Evolutionary conservation across 257 asterid genomes (phyloP).

Genomic region (Solanum tacnaense): DNA sequence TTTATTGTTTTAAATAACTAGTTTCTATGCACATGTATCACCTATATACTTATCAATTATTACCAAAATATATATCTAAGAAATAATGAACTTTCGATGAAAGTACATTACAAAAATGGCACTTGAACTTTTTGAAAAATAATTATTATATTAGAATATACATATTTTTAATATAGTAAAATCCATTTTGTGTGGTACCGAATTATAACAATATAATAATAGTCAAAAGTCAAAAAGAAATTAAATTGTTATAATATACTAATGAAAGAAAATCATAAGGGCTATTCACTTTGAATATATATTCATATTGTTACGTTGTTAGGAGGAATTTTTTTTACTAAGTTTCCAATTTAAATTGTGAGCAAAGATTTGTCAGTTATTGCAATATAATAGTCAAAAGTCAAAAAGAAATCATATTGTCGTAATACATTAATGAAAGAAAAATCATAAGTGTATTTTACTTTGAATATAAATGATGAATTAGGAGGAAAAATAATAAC

Average conservation of each 20-base stretch:
- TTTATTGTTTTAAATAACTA: neutral
- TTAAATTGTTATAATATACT: too few relatives aligned
- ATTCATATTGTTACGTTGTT: too few relatives aligned
- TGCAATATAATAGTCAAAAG: too few relatives aligned
- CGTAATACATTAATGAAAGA: neutral
- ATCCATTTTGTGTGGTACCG: neutral
- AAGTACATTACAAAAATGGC: neutral
- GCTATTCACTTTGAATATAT: neutral
- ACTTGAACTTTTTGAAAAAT: neutral
- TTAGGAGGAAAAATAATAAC: neutral
- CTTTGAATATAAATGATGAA: neutral
- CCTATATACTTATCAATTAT: too few relatives aligned
- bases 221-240: neutral
- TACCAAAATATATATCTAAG: neutral
- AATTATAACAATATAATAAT: neutral
- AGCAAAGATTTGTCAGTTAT: neutral
- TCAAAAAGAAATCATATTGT: neutral
- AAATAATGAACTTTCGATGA: neutral
- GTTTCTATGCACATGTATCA: neutral
- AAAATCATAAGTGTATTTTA: neutral
- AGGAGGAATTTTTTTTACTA: neutral
- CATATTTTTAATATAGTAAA: neutral
- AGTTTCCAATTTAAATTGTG: neutral
- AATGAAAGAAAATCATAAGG: neutral
- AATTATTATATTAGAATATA: neutral